Evolutionary conservation across 192 early-diverging fungal species (phyloP), one percentile per base, ranked within the genome.

Genomic region (Rhizoclosmatium globosum): DNA sequence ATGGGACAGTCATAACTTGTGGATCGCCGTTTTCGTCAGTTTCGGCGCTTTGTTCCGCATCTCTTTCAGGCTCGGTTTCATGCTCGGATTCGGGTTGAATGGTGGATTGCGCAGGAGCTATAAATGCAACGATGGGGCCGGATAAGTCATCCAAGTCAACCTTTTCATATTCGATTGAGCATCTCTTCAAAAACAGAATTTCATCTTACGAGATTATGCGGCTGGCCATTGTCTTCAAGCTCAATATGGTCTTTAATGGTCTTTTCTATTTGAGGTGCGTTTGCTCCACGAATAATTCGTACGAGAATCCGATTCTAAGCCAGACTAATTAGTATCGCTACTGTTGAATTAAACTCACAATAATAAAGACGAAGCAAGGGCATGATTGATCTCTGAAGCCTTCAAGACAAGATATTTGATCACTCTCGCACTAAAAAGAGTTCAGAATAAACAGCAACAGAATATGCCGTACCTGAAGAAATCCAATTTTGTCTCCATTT

Each of bases 231-330:
- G 11, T 74, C 72, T 74, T 74, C 66, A 6, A 87, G 58, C 0
- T 87, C 90, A 4, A 91, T 42, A 61, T 87, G 86, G 61, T 91
- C 85, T 62, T 89, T 91, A 47, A 91, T 87, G 23, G 76, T 83
- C 47, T 57, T 78, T 76, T 91, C 90, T 38, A 91, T 81, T n/a
- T 83, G 64, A 2, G 90, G 89, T 2, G 89, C 83, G 74, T 91
- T 91, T 1, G 89, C 86, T 19, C 90, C 90, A 41, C 79, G 72
- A 23, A 91, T 72, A 9, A 91, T 56, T n/a, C 46, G 39, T 17
- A 71, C 53, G 6, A 71, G 57, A 31, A 71, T 48, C 38, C 43
- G 47, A 57, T 57, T 57, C 70, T 71, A 31, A 31, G 31, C 31
- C 31, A 31, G 31, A 31, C 31, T 31, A 31, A 31, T 31, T 31